Conservation (phyloP, 1,284 basidiomycete species). For the Stygiomarasmius scandens region DNA sequence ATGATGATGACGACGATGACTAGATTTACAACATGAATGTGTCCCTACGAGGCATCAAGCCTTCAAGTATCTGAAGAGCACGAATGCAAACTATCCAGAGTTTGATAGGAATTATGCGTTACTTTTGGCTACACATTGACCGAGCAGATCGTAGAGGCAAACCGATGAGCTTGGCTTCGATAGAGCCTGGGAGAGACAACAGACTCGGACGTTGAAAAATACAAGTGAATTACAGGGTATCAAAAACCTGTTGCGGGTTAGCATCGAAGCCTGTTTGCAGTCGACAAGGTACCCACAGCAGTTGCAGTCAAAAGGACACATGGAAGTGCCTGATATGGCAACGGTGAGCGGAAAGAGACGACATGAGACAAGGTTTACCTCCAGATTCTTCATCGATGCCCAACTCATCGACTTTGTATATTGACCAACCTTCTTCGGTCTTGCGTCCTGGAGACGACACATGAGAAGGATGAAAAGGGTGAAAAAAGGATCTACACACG, state of each 20-base stretch:
- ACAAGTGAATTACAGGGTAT: slow-evolving; percentile 16
- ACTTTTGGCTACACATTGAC: slow-evolving; percentile 38
- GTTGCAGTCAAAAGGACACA: slow-evolving; percentile 83
- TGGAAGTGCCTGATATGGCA: slow-evolving; percentile 53
- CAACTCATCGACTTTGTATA: slow-evolving; percentile 89
- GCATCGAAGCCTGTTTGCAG: neutral
- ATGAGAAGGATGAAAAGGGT: slow-evolving; percentile 4
- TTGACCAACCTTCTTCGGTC: slow-evolving; percentile 83
- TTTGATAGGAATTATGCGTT: slow-evolving; percentile 13
- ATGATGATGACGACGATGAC: slow-evolving; percentile 58
- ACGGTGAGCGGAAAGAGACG: slow-evolving; percentile 23
- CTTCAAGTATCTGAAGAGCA: slow-evolving; percentile 6
- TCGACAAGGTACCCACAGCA: slow-evolving; percentile 63
- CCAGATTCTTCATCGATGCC: slow-evolving; percentile 75
- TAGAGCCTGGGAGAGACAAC: slow-evolving; percentile 24
- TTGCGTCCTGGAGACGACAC: no score
- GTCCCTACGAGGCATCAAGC: slow-evolving; percentile 16
- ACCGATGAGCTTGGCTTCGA: slow-evolving; percentile 33
- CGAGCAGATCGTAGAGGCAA: slow-evolving; percentile 15
- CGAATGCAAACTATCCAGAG: slow-evolving; percentile 19
- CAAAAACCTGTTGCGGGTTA: slow-evolving; percentile 45
- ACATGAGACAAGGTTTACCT: slow-evolving; percentile 51
- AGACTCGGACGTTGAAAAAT: slow-evolving; percentile 12
- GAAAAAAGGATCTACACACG: slow-evolving; percentile 51
- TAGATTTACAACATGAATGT: slow-evolving; percentile 16